A percentile compares a stretch with the other conserved stretches of the same genome.
Evolutionary conservation across 768 basidiomycete species (phyloP).

Genomic region (Stropharia rugosoannulata): DNA sequence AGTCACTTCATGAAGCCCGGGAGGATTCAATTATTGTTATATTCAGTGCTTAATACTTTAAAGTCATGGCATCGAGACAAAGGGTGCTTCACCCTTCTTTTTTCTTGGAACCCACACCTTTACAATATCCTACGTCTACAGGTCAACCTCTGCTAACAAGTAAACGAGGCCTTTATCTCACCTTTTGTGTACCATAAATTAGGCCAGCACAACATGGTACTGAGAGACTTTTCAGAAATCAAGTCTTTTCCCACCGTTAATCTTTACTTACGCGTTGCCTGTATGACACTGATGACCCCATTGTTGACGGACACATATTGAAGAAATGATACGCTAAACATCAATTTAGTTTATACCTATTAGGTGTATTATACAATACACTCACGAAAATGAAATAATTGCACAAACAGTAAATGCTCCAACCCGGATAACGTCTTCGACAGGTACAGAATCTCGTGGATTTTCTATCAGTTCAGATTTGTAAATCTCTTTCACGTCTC

Average conservation of each 20-base stretch:
- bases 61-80: background rate
- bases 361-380: background rate
- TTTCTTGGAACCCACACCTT: background rate
- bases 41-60: background rate
- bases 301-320: constrained; percentile 5
- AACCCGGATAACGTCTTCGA: background rate
- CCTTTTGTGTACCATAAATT: constrained; percentile 8
- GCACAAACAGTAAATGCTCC: constrained; percentile 4
- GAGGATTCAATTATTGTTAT: background rate
- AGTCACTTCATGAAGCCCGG: background rate
- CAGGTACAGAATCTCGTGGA: background rate
- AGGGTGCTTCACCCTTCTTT: background rate
- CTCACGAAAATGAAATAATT: constrained; percentile 6
- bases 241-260: background rate
- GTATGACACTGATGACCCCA: background rate
- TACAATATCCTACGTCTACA: background rate
- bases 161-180: background rate
- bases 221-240: background rate
- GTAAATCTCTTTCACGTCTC: background rate
- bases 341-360: background rate
- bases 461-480: background rate
- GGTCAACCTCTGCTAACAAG: background rate
- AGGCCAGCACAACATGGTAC: constrained; percentile 5
- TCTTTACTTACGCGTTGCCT: background rate
- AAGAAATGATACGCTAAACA: background rate